Conservation (phyloP, 305 asterid genomes). For the Ilex paraguariensis region DNA sequence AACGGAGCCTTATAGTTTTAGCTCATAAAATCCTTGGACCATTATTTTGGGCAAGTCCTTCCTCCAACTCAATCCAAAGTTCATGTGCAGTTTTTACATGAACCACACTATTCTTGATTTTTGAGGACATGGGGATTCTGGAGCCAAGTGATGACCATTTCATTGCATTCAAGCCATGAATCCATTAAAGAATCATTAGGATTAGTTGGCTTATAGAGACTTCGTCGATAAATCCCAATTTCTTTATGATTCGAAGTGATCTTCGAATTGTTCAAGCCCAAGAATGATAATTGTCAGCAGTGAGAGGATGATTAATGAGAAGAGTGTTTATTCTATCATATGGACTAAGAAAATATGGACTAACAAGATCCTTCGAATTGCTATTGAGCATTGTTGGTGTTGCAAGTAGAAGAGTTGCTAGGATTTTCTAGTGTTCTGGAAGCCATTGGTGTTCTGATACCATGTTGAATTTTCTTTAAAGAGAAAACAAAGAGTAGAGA, state of each 20-base stretch:
- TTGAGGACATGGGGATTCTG: background rate
- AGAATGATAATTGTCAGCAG: background rate
- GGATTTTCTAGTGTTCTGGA: too few species aligned
- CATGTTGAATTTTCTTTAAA: too few species aligned
- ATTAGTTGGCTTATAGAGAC: background rate
- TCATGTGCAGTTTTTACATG: background rate
- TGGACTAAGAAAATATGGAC: too few species aligned
- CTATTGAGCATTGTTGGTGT: too few species aligned
- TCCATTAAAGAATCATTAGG: background rate
- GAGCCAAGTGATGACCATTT: background rate
- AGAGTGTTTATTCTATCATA: background rate
- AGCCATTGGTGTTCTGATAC: too few species aligned
- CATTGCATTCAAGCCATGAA: background rate
- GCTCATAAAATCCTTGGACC: too few species aligned
- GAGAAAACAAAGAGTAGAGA: too few species aligned
- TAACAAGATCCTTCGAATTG: too few species aligned
- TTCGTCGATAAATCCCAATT: background rate
- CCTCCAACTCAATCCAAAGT: background rate
- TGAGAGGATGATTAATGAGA: background rate
- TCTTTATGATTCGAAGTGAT: background rate
- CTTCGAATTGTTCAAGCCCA: background rate
- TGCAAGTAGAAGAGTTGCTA: too few species aligned
- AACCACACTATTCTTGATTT: background rate
- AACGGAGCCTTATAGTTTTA: too few species aligned
- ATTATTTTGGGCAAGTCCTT: too few species aligned